Base-by-base conservation (phyloP, 257 asterid species). In the Perilla frutescens region DNA sequence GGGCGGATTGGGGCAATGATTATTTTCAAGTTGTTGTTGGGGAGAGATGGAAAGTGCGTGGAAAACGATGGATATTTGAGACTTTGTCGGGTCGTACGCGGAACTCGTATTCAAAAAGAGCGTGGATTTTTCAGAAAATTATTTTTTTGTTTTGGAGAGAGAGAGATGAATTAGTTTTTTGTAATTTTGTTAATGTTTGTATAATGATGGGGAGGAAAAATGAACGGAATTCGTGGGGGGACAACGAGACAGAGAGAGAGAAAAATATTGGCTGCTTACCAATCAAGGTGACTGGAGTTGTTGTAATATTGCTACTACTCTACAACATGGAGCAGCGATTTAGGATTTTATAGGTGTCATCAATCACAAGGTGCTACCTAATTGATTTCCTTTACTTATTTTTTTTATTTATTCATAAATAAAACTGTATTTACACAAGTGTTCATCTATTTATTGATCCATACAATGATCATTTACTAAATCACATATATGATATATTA, bases 1-100 rank as follows among this genome's bases (percentile, higher is more conserved):
- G 48, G 71, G 31, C 39, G 10, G 20, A 29, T 29, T 11, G 9
- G 51, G 8, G 32, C 47, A 50, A 49, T 26, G 53, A 48, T 48
- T 48, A 12, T 20, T 11, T 48, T 43, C 48, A 7, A 47, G 51
- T 10, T 47, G 51, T 47, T 9, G 13, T 64, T 64, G 13, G 14
- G n/a, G 79, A 44, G 40, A 10, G 73, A 48, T 63, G 72, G 84
- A 60, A 66, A 59, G 69, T 60, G 81, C 76, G 81, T 67, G 79
- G 84, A 81, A 72, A 81, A 76, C 70, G 84, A 76, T 67, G 76
- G 75, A 7, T 63, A 15, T 67, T 51, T 44, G 13, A 56, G 76
- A 45, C 49, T 57, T 59, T 75, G 78, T 70, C 59, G 77, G 66
- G 81, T 76, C 79, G 47, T 81, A 81, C 79, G 79, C 79, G 79